Conservation (phyloP, 345 rosid species). For the Luvunga scandens region DNA sequence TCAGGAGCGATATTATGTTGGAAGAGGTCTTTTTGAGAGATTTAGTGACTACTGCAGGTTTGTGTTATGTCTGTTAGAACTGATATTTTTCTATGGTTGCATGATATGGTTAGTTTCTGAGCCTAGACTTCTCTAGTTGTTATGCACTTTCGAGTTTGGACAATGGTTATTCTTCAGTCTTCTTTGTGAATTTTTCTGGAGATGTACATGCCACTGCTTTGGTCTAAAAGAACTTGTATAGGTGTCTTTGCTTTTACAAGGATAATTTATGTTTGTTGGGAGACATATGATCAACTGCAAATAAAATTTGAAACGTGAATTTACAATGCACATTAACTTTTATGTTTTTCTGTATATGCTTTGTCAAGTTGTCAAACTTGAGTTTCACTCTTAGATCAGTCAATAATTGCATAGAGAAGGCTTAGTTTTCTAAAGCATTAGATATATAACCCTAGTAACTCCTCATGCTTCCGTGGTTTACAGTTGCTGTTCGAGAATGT, state of each 20-base stretch:
- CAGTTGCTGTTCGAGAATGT: neutral
- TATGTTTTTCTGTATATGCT: neutral
- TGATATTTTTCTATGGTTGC: neutral
- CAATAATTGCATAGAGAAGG: neutral
- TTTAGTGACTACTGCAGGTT: conserved; percentile 90
- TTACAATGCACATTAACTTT: neutral
- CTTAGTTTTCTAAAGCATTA: neutral
- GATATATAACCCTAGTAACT: neutral
- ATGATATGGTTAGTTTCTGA: neutral
- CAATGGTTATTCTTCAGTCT: neutral
- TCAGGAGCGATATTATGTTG: conserved; percentile 97
- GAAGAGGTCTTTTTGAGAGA: conserved; percentile 92
- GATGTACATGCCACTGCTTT: neutral
- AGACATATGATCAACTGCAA: neutral
- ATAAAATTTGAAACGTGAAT: neutral
- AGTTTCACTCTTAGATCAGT: neutral
- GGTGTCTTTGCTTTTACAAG: neutral
- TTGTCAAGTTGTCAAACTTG: neutral
- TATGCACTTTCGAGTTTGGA: neutral
- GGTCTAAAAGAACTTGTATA: neutral
- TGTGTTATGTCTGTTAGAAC: conserved; percentile 12
- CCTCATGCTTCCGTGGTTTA: neutral
- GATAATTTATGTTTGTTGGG: neutral
- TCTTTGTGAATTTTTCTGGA: neutral
- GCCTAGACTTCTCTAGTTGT: neutral